These are phyloP conservation scores for Neofusicoccum cordaticola DNA, from an alignment of 2,329 filamentous ascomycete genomes.

Conservation along the genomic window DNA sequence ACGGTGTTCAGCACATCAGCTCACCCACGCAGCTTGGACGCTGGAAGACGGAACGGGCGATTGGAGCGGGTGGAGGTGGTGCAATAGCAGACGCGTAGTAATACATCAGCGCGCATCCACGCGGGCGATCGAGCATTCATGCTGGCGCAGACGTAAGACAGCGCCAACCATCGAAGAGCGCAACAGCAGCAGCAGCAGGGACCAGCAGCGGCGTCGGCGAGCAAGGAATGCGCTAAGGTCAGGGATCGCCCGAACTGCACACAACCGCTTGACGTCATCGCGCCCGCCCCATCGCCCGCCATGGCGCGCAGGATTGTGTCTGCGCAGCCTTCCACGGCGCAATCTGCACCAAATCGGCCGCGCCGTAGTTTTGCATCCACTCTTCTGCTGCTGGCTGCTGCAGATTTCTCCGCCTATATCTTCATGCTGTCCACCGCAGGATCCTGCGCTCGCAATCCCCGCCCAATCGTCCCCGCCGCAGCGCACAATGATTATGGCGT, in stretches of 20 bases:
- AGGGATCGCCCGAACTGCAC: neutral
- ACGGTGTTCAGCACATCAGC: too few relatives aligned
- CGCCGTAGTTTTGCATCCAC: neutral
- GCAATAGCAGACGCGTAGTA: too few relatives aligned
- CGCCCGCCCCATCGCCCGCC: neutral
- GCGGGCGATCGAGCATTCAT: neutral
- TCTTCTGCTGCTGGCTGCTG: neutral
- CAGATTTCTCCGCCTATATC: neutral
- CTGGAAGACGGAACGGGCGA: neutral
- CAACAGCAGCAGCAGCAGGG: too few relatives aligned
- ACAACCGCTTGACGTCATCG: neutral
- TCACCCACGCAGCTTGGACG: neutral
- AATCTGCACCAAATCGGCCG: neutral
- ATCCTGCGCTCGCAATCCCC: neutral
- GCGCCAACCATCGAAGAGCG: too few relatives aligned
- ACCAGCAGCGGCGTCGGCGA: neutral
- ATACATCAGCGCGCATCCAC: neutral
- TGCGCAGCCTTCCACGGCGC: neutral
- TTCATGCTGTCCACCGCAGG: neutral
- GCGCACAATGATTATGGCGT: slow-evolving; percentile 2
- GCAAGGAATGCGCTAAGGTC: neutral
- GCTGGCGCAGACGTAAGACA: neutral
- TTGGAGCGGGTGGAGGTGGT: too few relatives aligned
- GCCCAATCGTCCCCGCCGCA: neutral
- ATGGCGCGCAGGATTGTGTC: neutral